Evolutionary conservation across 2,329 filamentous ascomycete species (phyloP).

Genomic region (Microsporum ferrugineum): DNA sequence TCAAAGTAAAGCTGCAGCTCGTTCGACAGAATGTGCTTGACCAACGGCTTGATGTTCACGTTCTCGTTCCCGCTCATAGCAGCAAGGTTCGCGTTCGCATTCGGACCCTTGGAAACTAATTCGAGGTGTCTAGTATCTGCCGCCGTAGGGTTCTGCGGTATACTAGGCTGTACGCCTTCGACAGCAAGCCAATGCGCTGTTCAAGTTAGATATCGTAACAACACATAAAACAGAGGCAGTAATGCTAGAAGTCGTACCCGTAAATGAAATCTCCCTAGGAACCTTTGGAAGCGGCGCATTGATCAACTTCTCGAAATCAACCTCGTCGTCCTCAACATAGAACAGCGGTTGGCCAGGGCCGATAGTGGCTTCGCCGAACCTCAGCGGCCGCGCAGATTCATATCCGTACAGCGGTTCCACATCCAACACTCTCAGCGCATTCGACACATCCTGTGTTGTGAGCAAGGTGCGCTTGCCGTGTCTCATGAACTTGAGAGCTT

Average conservation of each 20-base stretch:
- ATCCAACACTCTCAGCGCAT: conserved; percentile 74
- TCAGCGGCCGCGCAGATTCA: conserved; percentile 76
- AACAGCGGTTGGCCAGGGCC: conserved; percentile 90
- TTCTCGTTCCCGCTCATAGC: conserved; percentile 76
- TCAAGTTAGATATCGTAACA: neutral
- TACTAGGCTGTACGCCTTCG: conserved; percentile 91
- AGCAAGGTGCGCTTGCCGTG: conserved; percentile 75
- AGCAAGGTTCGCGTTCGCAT: conserved; percentile 73
- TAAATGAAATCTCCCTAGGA: conserved; percentile 83
- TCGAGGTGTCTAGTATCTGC: conserved; percentile 75
- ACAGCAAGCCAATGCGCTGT: conserved; percentile 93
- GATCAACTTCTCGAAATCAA: conserved; percentile 97
- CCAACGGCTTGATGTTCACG: conserved; percentile 71
- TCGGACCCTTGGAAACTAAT: conserved; percentile 77
- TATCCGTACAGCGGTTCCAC: conserved; percentile 95
- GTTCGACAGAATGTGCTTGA: conserved; percentile 93
- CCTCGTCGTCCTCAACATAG: conserved; percentile 96
- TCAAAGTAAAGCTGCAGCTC: conserved; percentile 96
- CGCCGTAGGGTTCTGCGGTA: conserved; percentile 87
- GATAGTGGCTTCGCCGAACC: conserved; percentile 86
- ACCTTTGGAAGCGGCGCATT: conserved; percentile 93
- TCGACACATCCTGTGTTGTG: conserved; percentile 77
- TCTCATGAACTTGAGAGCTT: conserved; percentile 93
- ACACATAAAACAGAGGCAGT: neutral
- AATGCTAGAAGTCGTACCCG: conserved; percentile 46